Base-by-base conservation (phyloP, 2,329 filamentous ascomycete species). In the Aureobasidium sp. region DNA sequence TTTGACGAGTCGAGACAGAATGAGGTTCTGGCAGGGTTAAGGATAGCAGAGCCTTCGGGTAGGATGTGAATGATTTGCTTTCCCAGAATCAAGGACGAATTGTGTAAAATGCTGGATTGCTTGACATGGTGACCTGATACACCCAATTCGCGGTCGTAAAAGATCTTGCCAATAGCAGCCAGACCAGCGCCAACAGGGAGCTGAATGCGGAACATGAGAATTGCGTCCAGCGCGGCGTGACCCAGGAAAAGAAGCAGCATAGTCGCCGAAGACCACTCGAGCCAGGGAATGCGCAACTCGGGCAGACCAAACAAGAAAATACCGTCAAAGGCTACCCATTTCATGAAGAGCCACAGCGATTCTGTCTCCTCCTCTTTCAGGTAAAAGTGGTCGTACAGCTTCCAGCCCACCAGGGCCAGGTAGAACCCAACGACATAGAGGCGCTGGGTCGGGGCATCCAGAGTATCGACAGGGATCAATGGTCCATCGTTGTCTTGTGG, bases 31-130 rank as follows among this genome's bases (percentile, higher is more conserved):
- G 92, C 84, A 0, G 92, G 91, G 70, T 99, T 99, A 65, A 99
- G 80, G 53, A 92, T 82, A 15, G 92, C 94, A 53, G 92, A 70
- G 26, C 95, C 95, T 79, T 99, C 94, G 1, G 94, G 94, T 61
- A 99, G 80, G 71, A 99, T 96, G 72, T 99, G 94, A 75, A 99
- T 93, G 69, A 97, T 96, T 77, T 97, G 92, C 74, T 92, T 94
- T 71, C 94, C 94, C 77, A 96, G 83, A 66, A 99, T 97, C 70
- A 97, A 82, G 26, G 92, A 96, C 36, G 90, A 84, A 73, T 97
- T 97, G 73, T 97, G 90, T 65, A 96, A 80, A 66, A 99, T 92
- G 65, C 84, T 87, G 32, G 88, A 89, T 17, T 92, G 86, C 72
- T 96, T 96, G 72, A 99, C 93, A 71, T 87, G 90, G 67, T 89